Evolutionary conservation across 176 grass and related monocot genomes (phyloP).

Genomic region (Musa schizocarpa): DNA sequence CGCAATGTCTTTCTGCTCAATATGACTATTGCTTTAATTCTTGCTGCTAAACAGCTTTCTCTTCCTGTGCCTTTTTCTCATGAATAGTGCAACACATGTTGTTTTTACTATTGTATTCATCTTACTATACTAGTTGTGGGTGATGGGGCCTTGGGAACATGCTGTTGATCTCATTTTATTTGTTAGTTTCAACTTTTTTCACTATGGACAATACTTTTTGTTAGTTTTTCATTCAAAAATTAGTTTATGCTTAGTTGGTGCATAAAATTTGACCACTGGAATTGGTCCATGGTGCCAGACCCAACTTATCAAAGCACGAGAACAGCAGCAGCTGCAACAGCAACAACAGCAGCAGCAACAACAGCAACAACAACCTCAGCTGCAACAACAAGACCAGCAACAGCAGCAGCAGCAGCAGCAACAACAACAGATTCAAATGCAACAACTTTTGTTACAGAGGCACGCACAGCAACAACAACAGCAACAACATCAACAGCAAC

Average conservation of each 20-base stretch:
- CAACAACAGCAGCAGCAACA: conserved; percentile 46
- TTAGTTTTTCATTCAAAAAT: background rate
- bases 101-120: background rate
- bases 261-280: conserved; percentile 2
- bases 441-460: conserved; percentile 38
- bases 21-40: background rate
- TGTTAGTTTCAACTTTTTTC: background rate
- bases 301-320: conserved; percentile 82
- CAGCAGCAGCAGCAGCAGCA: conserved; percentile 36
- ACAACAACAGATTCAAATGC: conserved; percentile 52
- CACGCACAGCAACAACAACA: conserved; percentile 27
- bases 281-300: conserved; percentile 41
- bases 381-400: conserved; percentile 15
- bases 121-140: background rate
- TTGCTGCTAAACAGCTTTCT: background rate
- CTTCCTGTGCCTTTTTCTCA: background rate
- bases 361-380: conserved; percentile 18
- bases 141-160: background rate
- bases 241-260: background rate
- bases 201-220: background rate
- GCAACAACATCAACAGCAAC: conserved; percentile 32
- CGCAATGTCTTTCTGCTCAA: background rate
- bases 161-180: background rate
- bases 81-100: background rate
- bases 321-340: conserved; percentile 43